Evolutionary conservation across 2,329 filamentous ascomycete genomes (phyloP).

Genomic region (Pseudogymnoascus sp.): DNA sequence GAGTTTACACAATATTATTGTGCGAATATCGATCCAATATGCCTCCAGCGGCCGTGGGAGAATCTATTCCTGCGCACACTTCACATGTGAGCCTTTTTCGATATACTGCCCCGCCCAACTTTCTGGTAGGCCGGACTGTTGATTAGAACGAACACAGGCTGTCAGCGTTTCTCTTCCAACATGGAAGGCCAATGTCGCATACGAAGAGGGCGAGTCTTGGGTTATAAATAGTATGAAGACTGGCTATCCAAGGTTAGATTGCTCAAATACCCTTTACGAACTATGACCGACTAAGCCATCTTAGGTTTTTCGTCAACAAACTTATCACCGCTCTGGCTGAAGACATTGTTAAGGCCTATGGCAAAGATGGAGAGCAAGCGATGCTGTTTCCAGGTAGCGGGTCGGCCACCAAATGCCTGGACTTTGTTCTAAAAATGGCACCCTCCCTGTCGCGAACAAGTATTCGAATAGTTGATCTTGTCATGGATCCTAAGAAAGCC

Average conservation of each 20-base stretch:
- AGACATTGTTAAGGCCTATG: slow-evolving; percentile 57
- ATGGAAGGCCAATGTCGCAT: slow-evolving; percentile 83
- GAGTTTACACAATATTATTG: slow-evolving; percentile 3
- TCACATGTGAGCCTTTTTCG: slow-evolving; percentile 27
- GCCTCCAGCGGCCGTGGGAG: slow-evolving; percentile 28
- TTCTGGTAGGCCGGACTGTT: slow-evolving; percentile 6
- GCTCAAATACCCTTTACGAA: slow-evolving; percentile 20
- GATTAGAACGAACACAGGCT: slow-evolving; percentile 46
- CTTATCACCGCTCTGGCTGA: slow-evolving; percentile 65
- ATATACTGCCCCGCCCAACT: slow-evolving; percentile 9
- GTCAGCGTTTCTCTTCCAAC: slow-evolving; percentile 93
- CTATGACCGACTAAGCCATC: background rate
- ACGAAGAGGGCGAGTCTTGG: slow-evolving; percentile 86
- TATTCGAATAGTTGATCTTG: slow-evolving; percentile 52
- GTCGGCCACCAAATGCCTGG: slow-evolving; percentile 62
- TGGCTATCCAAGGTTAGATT: slow-evolving; percentile 70
- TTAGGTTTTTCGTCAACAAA: slow-evolving; percentile 84
- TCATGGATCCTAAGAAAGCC: slow-evolving; percentile 48
- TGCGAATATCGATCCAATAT: slow-evolving; percentile 18
- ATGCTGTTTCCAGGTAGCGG: slow-evolving; percentile 73
- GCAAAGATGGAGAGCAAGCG: slow-evolving; percentile 53
- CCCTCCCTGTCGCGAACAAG: slow-evolving; percentile 41
- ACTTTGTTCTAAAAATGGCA: slow-evolving; percentile 59
- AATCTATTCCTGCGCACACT: slow-evolving; percentile 29
- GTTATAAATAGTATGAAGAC: slow-evolving; percentile 78